These are phyloP conservation scores for Limonium bicolor DNA, from an alignment of 148 eudicot species.

Conservation along the genomic window DNA sequence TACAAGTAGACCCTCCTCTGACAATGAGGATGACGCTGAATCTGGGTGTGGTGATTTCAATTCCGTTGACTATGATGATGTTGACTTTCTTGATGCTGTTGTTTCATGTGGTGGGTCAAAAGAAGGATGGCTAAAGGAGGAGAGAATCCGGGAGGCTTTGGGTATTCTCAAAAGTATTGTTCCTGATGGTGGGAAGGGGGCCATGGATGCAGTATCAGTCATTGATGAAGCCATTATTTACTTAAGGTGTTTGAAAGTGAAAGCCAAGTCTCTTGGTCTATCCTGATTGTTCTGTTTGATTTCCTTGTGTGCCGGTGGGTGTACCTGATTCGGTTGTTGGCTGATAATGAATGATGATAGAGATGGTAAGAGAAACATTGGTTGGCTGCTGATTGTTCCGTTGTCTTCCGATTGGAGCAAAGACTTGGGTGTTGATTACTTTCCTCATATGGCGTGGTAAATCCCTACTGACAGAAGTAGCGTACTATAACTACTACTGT, in stretches of 20 bases:
- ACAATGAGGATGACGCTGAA: slow-evolving; percentile 53
- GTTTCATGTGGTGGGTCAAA: too few relatives aligned
- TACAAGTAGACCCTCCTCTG: slow-evolving; percentile 15
- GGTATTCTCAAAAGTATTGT: slow-evolving; percentile 47
- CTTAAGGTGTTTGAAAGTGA: slow-evolving; percentile 40
- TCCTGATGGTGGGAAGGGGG: slow-evolving; percentile 47
- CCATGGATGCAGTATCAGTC: slow-evolving; percentile 42
- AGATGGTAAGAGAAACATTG: too few relatives aligned
- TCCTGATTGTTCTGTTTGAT: slow-evolving; percentile 27
- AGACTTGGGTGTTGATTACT: too few relatives aligned
- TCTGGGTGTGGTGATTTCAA: slow-evolving; percentile 38
- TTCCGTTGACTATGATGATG: neutral
- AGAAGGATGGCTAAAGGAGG: slow-evolving; percentile 33
- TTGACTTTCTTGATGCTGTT: slow-evolving; percentile 14
- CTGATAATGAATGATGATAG: too few relatives aligned
- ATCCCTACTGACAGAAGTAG: too few relatives aligned
- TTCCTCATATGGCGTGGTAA: too few relatives aligned
- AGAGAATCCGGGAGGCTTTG: slow-evolving; percentile 49
- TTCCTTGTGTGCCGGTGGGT: neutral
- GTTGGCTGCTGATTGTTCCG: too few relatives aligned
- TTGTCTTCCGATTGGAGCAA: too few relatives aligned
- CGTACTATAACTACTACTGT: too few relatives aligned
- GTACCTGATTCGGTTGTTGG: neutral
- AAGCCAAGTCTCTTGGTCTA: slow-evolving; percentile 47
- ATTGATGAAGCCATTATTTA: slow-evolving; percentile 76